These are phyloP conservation scores for Rhizopogon vinicolor DNA, from an alignment of 768 basidiomycete species.

Conservation along the genomic window DNA sequence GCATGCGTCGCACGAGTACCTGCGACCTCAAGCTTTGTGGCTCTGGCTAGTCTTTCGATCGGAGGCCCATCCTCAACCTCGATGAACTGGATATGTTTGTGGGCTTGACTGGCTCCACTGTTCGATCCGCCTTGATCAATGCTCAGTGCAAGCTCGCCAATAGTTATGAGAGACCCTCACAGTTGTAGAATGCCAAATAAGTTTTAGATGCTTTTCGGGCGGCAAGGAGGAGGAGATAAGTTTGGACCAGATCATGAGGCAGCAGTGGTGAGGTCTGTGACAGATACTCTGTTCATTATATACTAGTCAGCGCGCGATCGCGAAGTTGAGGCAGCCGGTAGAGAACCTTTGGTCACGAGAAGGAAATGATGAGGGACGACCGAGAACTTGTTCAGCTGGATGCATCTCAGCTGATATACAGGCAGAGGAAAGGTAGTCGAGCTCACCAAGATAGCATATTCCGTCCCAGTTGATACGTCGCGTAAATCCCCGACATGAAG, in stretches of 20 bases:
- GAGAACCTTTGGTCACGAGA: constrained; percentile 78
- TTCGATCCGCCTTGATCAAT: constrained; percentile 54
- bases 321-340: neutral
- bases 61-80: constrained; percentile 68
- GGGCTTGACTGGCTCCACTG: constrained; percentile 86
- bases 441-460: constrained; percentile 69
- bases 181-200: constrained; percentile 89
- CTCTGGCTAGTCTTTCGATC: constrained; percentile 64
- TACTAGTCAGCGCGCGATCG: neutral
- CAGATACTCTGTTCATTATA: constrained; percentile 49
- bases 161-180: constrained; percentile 33
- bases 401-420: neutral
- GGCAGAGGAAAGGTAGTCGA: neutral
- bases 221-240: constrained; percentile 69
- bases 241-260: constrained; percentile 74
- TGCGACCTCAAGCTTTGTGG: constrained; percentile 51
- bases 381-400: constrained; percentile 82
- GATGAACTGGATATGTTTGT: constrained; percentile 90
- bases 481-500: constrained; percentile 70
- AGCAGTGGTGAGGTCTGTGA: constrained; percentile 77
- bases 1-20: constrained; percentile 30
- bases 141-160: neutral
- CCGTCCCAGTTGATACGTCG: constrained; percentile 50
- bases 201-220: constrained; percentile 54
- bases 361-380: constrained; percentile 84